Base-by-base conservation (phyloP, 345 rosid genomes). In the Pistacia atlantica region DNA sequence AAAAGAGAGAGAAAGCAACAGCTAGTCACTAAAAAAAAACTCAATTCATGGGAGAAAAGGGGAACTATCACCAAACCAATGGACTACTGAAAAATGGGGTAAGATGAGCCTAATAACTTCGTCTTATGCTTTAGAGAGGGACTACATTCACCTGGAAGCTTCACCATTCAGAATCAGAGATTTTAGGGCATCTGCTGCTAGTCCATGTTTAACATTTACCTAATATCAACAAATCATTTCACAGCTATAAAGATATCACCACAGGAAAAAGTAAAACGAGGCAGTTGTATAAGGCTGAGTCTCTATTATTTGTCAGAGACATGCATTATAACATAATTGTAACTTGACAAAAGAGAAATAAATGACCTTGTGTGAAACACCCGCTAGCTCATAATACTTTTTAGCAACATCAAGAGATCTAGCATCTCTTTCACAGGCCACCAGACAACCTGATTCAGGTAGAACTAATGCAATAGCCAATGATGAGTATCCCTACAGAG, bases 381-480 rank as follows among this genome's bases (percentile, higher is more conserved):
- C 94, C 5, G 98, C 98, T 73, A 82, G 87, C 73, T 90, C 84
- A 35, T 91, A 93, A 67, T 91, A 95, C 85, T 76, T 89, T 75
- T 84, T 87, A 35, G 99, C 99, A 74, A 95, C 88, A 70, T 85
- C 91, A 20, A 95, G 93, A 79, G 89, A 82, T 63, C 75, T 83
- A 60, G 83, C 87, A 80, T 93, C 99, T 77, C 94, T 90, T 80
- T 95, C 99, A 81, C 98, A 91, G 42, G 99, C 94, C 87, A 93
- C 94, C 61, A 95, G 82, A 85, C 81, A 73, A 71, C 97, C 98
- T 0, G 94, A 88, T 80, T 90, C 93, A 0, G 97, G 96, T 45
- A 95, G 79, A 66, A 57, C 94, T 72, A 93, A 87, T 57, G 98
- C 99, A 82, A 95, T 74, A 61, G 99, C 94, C 90, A 95, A 81